Evolutionary conservation across 306 rosid genomes (phyloP).

Genomic region (Calophaca sinica): DNA sequence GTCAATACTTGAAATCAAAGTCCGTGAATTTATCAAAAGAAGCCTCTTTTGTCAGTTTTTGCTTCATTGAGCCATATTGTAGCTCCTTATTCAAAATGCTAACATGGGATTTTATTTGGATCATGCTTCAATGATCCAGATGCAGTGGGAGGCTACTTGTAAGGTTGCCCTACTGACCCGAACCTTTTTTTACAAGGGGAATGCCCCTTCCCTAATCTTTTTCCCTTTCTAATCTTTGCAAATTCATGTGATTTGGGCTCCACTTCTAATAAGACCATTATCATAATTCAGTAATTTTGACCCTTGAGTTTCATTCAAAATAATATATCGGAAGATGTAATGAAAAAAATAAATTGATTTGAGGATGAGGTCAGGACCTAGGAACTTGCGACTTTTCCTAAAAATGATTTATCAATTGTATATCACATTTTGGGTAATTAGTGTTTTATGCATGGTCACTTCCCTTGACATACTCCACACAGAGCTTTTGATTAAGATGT

Average conservation of each 20-base stretch:
- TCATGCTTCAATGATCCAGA: constrained; percentile 7
- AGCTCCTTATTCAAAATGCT: neutral
- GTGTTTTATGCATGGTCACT: neutral
- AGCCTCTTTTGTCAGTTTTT: neutral
- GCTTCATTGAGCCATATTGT: constrained; percentile 10
- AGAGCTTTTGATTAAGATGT: neutral
- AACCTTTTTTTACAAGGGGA: constrained; percentile 10
- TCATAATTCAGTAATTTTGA: neutral
- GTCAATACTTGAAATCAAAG: constrained; percentile 20
- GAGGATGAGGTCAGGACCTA: neutral
- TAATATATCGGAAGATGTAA: neutral
- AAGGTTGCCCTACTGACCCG: neutral
- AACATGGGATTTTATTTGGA: constrained; percentile 23
- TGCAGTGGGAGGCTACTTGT: constrained; percentile 13
- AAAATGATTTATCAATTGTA: constrained; percentile 1
- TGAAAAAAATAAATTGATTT: neutral
- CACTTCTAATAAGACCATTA: neutral
- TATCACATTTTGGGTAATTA: neutral
- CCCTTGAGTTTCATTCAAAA: constrained; percentile 1
- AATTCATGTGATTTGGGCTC: constrained; percentile 10
- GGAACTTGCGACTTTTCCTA: neutral
- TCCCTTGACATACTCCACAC: neutral
- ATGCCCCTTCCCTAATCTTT: neutral
- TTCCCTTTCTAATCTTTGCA: constrained; percentile 16
- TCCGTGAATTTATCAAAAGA: neutral